Evolutionary conservation across 1,139 yeast species (phyloP), one percentile per base, ranked within the genome.

Genomic region (Suhomyces bribrorum): DNA sequence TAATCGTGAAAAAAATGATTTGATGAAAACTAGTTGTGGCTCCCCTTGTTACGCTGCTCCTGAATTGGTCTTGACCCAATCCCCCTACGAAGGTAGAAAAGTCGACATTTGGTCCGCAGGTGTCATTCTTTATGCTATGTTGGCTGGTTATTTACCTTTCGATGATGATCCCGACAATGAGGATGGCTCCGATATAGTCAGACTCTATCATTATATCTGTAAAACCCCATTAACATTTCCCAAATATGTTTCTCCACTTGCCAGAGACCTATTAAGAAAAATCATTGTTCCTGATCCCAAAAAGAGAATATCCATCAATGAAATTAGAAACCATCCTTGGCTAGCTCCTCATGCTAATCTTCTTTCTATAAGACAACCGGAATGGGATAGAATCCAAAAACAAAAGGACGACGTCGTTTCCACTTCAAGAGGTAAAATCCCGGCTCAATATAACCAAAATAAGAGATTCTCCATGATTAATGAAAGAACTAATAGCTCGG

Each of bases 41-140:
- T 87, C 96, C 5, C 98, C 98, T 0, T 90, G 98, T 62, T 92
- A 92, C 62, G 97, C 97, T 0, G 98, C 98, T 3, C 98, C 98
- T 0, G 98, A 92, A 61, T 69, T 92, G 44, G 98, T 92, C 4
- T 83, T 90, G 29, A 83, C 94, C 11, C 90, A 84, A 51, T 75
- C 81, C 38, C 92, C 94, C 14, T 92, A 92, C 59, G 89, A 86
- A 51, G 97, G 96, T n/a, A 77, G 89, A 47, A 89, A 87, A 60
- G 97, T 88, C 16, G 98, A 92, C 62, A 85, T 90, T 31, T 92
- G 98, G 98, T 88, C 96, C 1, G 80, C 96, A 52, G 98, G 98
- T 40, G 92, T 94, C 28, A 92, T 92, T 41, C 68, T 92, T 34
- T 92, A 89, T 58, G 97, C 98, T 11, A 92, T 94, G 96, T 73